A percentile compares a stretch with the other conserved stretches of the same genome.
Conservation (phyloP, 306 rosid genomes). For the Cicer chorassanicum region DNA sequence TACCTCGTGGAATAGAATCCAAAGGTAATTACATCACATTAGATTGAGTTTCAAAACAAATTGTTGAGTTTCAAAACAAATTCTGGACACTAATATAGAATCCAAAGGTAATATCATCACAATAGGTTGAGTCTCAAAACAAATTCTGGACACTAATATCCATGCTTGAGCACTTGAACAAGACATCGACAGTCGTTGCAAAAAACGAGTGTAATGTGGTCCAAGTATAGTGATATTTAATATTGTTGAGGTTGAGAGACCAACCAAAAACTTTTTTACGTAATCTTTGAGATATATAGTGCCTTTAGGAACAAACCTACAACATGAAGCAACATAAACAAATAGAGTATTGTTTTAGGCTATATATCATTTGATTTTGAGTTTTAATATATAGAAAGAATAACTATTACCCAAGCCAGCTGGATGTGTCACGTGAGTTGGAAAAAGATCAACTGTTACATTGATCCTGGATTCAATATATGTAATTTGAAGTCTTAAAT, state of each 20-base stretch:
- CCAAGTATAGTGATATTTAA: constrained; percentile 72
- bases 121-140: constrained; percentile 60
- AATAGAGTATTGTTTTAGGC: constrained; percentile 17
- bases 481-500: too few relatives aligned
- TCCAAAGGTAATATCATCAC: constrained; percentile 46
- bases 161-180: constrained; percentile 59
- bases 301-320: constrained; percentile 69
- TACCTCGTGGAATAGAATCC: constrained; percentile 49
- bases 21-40: constrained; percentile 45
- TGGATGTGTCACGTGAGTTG: constrained; percentile 44
- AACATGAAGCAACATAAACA: constrained; percentile 30
- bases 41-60: too few relatives aligned
- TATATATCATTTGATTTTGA: constrained; percentile 33
- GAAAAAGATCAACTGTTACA: constrained; percentile 49
- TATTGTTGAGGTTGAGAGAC: constrained; percentile 70
- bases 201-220: constrained; percentile 59
- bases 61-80: constrained; percentile 59
- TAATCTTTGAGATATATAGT: constrained; percentile 60
- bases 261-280: constrained; percentile 59
- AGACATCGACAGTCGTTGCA: constrained; percentile 53
- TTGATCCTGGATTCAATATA: constrained; percentile 44
- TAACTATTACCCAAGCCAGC: constrained; percentile 54
- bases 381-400: constrained; percentile 23
- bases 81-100: constrained; percentile 61
- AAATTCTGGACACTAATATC: constrained; percentile 70